Evolutionary conservation across 2,329 filamentous ascomycete species (phyloP), one percentile per base, ranked within the genome.

Genomic region (Nemania diffusa): DNA sequence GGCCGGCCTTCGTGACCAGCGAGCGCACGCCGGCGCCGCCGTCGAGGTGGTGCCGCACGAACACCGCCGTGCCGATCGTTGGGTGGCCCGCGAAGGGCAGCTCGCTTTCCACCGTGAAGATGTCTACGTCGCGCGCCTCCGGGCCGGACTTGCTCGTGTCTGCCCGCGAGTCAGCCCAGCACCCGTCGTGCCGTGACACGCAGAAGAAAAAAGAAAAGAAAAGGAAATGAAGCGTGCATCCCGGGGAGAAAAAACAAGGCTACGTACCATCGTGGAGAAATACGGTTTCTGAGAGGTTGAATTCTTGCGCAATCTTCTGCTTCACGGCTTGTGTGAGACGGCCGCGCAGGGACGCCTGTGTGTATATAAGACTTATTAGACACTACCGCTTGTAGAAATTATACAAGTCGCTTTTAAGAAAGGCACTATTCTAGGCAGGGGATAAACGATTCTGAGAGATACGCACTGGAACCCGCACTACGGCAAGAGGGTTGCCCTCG

Each of bases 51-150:
- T 75, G 64, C 20, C 84, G 79, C 17, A 87, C 81, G 68, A 83
- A 84, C 73, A 84, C 81, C 40, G 86, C 83, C 3, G 84, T 80
- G 57, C 88, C 88, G 66, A 90, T 82, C 55, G 87, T 86, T 0
- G 88, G 88, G 77, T 90, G 88, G 2, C 88, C 88, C 3, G 88
- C 87, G 70, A 90, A 90, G 22, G 87, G 84, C 20, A 90, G 78
- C 76, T 90, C 88, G 37, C 79, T 74, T 8, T 78, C 74, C 48
- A 80, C 75, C 37, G 86, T 86, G 79, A 90, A 90, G 71, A 91
- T 90, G 76, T 89, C 85, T 70, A 90, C 82, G 60, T 63, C 78
- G 78, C 50, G 84, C 78, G 22, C 79, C 74, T 67, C 79, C 73
- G 61, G 76, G 75, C 13, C 71, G 65, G 24, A 74, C 69, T 55